phyloP scores from a whole-genome alignment of 169 alveolate species.

The Plasmodium relictum region DNA sequence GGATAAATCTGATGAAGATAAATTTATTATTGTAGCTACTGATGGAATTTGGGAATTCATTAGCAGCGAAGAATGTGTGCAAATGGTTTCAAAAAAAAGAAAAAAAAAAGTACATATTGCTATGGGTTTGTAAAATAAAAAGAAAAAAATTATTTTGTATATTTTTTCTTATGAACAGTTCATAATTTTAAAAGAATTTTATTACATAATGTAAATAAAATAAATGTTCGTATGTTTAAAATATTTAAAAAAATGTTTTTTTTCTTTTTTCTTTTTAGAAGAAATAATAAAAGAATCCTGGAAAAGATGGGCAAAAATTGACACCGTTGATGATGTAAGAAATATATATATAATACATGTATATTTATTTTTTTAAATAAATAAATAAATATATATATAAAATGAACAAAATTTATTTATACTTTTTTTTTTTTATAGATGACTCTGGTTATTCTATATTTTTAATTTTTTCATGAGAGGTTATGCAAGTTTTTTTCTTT shows the following conservation, averaged over 20 bases:
- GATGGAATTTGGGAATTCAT: conserved; percentile 88
- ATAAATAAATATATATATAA: neutral
- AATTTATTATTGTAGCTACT: conserved; percentile 80
- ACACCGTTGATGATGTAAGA: conserved; percentile 78
- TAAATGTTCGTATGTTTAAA: neutral
- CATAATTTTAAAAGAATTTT: neutral
- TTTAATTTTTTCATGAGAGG: conserved; percentile 17
- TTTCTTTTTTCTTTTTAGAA: conserved; percentile 28
- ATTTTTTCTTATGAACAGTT: neutral
- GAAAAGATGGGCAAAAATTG: conserved; percentile 78
- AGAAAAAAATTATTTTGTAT: too few species aligned
- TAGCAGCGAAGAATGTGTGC: conserved; percentile 79
- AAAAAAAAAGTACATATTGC: conserved; percentile 72
- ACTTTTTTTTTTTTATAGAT: conserved; percentile 26
- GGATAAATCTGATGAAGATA: conserved; percentile 77
- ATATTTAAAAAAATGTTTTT: neutral
- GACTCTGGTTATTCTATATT: conserved; percentile 76
- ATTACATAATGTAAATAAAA: neutral
- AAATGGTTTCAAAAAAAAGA: conserved; percentile 72
- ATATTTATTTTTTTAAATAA: neutral
- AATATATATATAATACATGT: neutral
- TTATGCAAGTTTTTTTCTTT: conserved; percentile 7
- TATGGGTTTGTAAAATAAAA: conserved; percentile 35
- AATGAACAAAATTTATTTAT: neutral
- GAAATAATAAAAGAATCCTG: conserved; percentile 76